Evolutionary conservation across 73 alveolate species (phyloP), one percentile per base, ranked within the genome.

Genomic region (Durusdinium trenchii): DNA sequence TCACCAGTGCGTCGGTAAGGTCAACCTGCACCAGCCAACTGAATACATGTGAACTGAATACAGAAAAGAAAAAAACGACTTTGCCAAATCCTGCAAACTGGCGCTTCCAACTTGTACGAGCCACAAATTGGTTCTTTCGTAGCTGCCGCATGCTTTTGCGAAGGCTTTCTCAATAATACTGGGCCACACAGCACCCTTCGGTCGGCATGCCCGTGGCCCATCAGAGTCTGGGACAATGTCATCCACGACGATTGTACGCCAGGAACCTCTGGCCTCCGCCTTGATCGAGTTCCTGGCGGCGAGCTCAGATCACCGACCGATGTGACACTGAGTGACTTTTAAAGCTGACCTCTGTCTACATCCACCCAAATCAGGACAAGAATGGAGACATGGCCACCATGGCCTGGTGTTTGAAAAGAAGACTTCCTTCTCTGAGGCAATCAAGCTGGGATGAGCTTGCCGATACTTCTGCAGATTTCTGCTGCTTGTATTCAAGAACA

Each of bases 181-280:
- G n/a, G 98, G 98, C 98, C 98, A 91, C 46, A 67, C 46, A 23
- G 84, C 73, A 42, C 75, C 94, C 14, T 38, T 52, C 42, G 94
- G 94, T 35, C 82, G 87, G 82, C 98, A 91, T 18, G 84, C 85
- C 20, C 85, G 76, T 20, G 85, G 98, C 42, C n/a, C 20, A 16
- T 36, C 45, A 78, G 67, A 75, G 32, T 50, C 57, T 6, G 98
- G 98, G 47, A 91, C 90, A 32, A 18, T 23, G 32, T 91, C 98
- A n/a, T 91, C 98, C 54, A 91, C 81, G 61, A 91, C 98, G 57
- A 91, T 50, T 54, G 87, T 67, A 52, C 98, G 98, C 98, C 98
- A 91, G 78, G 98, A 91, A 60, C 98, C 98, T 18, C 47, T 54
- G n/a, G 87, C 50, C 57, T 43, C 57, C 46, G 69, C 76, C 89